phyloP scores from a whole-genome alignment of 1,284 basidiomycete genomes.

The Salmacisia buchloeana region DNA sequence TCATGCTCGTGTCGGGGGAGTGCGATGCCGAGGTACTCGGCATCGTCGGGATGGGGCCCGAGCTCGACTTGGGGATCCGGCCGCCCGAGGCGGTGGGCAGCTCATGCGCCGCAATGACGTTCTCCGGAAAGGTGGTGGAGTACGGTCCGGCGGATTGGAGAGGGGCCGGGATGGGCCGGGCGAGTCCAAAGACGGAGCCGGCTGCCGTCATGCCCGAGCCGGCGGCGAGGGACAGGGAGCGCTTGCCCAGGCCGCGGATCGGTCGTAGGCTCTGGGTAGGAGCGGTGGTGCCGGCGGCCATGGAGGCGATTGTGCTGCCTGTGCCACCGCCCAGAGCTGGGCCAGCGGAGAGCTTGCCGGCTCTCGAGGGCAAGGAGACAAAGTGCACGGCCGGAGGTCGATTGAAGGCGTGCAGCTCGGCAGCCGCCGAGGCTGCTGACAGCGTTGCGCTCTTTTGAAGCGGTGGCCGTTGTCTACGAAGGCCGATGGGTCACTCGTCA shows the following conservation, averaged over 20 bases:
- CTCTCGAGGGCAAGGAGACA: slow-evolving; percentile 1
- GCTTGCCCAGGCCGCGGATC: background rate
- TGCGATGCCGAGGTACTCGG: too few relatives aligned
- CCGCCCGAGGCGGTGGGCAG: slow-evolving; percentile 2
- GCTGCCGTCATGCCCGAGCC: background rate
- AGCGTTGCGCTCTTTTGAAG: background rate
- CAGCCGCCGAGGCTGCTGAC: background rate
- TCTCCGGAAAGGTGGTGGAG: background rate
- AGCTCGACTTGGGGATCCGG: slow-evolving; percentile 2
- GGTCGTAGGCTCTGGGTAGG: background rate
- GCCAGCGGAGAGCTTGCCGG: slow-evolving; percentile 6
- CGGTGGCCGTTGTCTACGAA: background rate
- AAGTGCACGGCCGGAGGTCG: background rate
- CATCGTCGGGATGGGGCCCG: background rate
- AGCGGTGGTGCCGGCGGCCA: background rate
- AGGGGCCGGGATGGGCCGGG: background rate
- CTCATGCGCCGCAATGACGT: background rate
- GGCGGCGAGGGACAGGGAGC: background rate
- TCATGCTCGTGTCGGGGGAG: slow-evolving; percentile 3
- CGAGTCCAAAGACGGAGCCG: background rate
- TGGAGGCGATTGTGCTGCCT: too few relatives aligned
- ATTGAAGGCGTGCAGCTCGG: background rate
- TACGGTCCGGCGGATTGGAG: slow-evolving; percentile 1
- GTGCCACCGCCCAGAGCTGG: background rate
- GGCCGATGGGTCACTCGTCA: background rate